Base-by-base conservation (phyloP, 2,329 filamentous ascomycete genomes). In the Phyllosticta ampelicida region DNA sequence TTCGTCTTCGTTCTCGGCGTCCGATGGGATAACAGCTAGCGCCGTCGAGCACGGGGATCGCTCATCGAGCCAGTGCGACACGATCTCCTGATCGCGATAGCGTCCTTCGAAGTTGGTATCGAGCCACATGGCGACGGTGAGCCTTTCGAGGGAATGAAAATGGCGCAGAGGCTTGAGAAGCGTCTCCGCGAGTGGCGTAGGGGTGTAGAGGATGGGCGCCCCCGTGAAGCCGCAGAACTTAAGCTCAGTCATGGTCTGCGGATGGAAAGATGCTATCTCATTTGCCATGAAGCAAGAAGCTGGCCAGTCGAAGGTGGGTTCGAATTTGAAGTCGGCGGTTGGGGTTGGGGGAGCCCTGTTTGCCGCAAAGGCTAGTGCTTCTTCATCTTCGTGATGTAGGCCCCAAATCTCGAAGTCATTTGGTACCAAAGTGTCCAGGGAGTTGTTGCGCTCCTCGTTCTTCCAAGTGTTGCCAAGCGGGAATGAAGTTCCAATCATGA, bases 161-260 rank as follows among this genome's bases (percentile, higher is more conserved):
- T 73, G 66, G 16, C 70, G 69, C 10, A 78, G 68, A 2, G 72
- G 65, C 9, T 65, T 62, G 10, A 77, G 67, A 8, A 77, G 64
- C 0, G 71, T 67, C 0, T 61, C 62, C 0, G 73, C 74, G 52
- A 75, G 72, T 0, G 70, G 63, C 0, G 71, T 73, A 8, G 70
- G 66, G 4, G 65, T 51, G 5, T 71, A 72, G 28, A 77, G 68
- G 1, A 75, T 67, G 0, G 75, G 71, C 13, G 71, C 68, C 44
- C 75, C 75, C 54, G 71, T 71, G 63, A 75, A 77, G 30, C 75
- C 76, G 59, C 75, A 78, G 50, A 78, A 72, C 60, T 78, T 78
- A 53, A 78, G 70, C 61, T 77, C 75, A 19, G 68, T 69, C 13
- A 77, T 61, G 1, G 72, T 76, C 9, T 60, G 61, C 5, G 71